These are phyloP conservation scores for Tympanopsis confertula DNA, from an alignment of 2,329 filamentous ascomycete genomes.

Conservation along the genomic window DNA sequence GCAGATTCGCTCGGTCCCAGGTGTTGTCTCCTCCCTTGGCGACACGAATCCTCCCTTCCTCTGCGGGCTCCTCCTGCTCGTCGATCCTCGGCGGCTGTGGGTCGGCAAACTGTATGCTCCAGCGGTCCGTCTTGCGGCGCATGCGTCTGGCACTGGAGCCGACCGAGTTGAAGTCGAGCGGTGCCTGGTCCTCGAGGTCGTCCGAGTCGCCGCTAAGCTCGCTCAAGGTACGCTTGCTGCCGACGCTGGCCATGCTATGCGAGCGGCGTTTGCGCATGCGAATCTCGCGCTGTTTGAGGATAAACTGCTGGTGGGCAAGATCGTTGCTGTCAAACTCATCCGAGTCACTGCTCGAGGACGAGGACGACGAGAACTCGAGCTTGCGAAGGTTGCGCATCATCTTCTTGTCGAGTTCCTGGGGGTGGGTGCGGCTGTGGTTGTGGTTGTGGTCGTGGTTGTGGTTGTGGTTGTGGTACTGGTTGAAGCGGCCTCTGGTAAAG, in stretches of 20 bases:
- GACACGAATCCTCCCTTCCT: background rate
- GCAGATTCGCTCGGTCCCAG: constrained; percentile 26
- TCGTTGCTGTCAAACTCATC: constrained; percentile 16
- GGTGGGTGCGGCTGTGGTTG: constrained; percentile 7
- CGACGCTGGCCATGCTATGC: constrained; percentile 31
- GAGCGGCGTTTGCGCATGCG: constrained; percentile 28
- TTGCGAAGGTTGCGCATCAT: constrained; percentile 32
- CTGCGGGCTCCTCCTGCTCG: constrained; percentile 37
- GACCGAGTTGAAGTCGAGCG: constrained; percentile 24
- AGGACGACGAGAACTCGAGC: constrained; percentile 28
- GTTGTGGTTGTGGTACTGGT: too few relatives aligned
- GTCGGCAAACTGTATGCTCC: constrained; percentile 35
- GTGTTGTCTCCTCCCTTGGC: constrained; percentile 31
- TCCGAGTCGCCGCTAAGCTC: constrained; percentile 37
- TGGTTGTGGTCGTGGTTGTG: too few relatives aligned
- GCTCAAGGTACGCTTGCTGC: constrained; percentile 40
- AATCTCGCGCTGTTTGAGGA: constrained; percentile 26
- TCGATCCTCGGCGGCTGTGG: constrained; percentile 37
- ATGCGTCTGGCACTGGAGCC: constrained; percentile 35
- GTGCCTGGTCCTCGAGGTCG: constrained; percentile 25
- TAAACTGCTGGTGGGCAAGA: constrained; percentile 18
- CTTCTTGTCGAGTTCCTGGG: constrained; percentile 23
- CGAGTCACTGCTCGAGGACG: constrained; percentile 22
- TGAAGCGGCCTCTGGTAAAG: constrained; percentile 13
- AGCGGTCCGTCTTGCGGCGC: constrained; percentile 31